Conservation (phyloP, 768 basidiomycete species). For the Auriscalpium vulgare region DNA sequence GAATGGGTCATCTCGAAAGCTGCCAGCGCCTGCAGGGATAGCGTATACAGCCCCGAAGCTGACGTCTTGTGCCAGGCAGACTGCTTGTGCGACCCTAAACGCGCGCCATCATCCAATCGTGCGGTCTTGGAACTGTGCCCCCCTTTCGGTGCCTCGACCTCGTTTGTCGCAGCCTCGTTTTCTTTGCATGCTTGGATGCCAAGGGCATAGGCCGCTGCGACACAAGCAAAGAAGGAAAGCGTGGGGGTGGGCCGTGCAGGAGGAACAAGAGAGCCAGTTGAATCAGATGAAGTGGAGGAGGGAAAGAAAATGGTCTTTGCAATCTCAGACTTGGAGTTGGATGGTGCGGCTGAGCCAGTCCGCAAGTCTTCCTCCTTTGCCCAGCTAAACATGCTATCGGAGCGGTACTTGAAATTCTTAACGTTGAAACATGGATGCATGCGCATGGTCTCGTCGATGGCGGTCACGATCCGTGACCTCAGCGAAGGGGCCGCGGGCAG, state of each 20-base stretch:
- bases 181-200: constrained; percentile 12
- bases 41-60: constrained; percentile 34
- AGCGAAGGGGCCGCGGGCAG: constrained; percentile 32
- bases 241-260: constrained; percentile 4
- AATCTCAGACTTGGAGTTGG: constrained; percentile 3
- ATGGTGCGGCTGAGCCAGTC: not conserved
- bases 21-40: constrained; percentile 41
- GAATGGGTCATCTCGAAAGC: constrained; percentile 34
- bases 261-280: not conserved
- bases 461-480: constrained; percentile 31
- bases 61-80: constrained; percentile 16
- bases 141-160: constrained; percentile 3
- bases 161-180: constrained; percentile 7
- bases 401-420: constrained; percentile 36
- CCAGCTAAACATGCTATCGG: constrained; percentile 38
- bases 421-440: constrained; percentile 46
- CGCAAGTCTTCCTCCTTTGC: constrained; percentile 25
- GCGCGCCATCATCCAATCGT: constrained; percentile 11
- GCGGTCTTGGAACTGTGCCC: constrained; percentile 5
- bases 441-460: constrained; percentile 34
- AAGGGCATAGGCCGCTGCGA: constrained; percentile 13
- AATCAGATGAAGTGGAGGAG: not conserved
- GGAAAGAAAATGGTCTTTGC: constrained; percentile 13
- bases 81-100: constrained; percentile 9
- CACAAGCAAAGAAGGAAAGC: constrained; percentile 16